Evolutionary conservation across 768 basidiomycete species (phyloP), one percentile per base, ranked within the genome.

Genomic region (Phaffia tasmanica): DNA sequence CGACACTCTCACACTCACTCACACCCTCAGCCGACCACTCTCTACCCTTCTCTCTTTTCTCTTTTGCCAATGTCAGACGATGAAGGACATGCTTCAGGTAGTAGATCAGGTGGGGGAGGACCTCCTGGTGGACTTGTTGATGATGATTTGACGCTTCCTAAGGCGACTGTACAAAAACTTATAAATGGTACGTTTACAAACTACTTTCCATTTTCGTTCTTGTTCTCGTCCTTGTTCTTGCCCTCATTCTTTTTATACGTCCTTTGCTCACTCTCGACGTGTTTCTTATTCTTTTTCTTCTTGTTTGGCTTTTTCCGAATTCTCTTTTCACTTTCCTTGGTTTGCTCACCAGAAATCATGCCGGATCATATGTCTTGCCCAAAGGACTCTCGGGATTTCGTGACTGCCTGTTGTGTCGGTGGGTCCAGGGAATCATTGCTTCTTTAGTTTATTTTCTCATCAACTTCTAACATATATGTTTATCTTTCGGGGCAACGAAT

Each of bases 361-460:
- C 91, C 94, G 27, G 83, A 78, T 71, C 93, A 95, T 73, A 81
- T 94, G 16, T 80, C 84, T 35, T 97, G 91, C 74, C 84, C 92
- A 29, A 98, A 97, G 78, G 95, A 98, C 73, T 94, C 94, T 70
- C 86, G 91, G 72, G 95, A 98, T 80, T 78, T 98, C 70, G 86
- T 99, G 51, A 92, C 93, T 76, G 92, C 97, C 79, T 98, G 93
- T 73, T 97, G 94, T 84, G 90, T 98, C 83, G 95, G 95, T 95
- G 80, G 58, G 78, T 74, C 21, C 42, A 2, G 32, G 1, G 29
- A n/a, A 11, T 29, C 15, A 25, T 4, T 3, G 16, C 16, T 57
- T 42, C 47, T 47, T 25, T 57, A 57, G 18, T 19, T 25, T 50
- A 19, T 23, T 50, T 27, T 50, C n/a, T 51, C 16, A 23, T 55